Evolutionary conservation across 1,284 basidiomycete species (phyloP).

Genomic region (Trichosporon sp.): DNA sequence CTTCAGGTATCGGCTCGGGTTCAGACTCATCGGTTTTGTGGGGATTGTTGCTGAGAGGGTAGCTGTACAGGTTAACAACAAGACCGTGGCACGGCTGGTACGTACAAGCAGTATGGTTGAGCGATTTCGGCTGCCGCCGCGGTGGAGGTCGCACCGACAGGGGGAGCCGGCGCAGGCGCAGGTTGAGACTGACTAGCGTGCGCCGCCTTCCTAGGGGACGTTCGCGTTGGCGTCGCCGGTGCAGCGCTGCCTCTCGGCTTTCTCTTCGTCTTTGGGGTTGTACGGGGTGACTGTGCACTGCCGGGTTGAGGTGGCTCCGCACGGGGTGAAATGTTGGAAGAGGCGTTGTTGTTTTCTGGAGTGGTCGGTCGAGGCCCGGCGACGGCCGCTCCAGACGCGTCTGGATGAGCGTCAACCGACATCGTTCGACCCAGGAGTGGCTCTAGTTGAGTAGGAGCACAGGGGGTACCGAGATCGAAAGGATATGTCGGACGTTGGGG

Average conservation of each 20-base stretch:
- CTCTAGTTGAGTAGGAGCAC: not conserved
- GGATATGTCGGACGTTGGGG: not conserved
- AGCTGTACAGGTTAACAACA: constrained; percentile 22
- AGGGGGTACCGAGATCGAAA: not conserved
- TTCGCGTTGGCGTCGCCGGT: not conserved
- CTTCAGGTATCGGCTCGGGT: constrained; percentile 28
- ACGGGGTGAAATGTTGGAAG: not conserved
- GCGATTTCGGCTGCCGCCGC: constrained; percentile 22
- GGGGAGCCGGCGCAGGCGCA: not conserved
- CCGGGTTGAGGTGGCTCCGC: not conserved
- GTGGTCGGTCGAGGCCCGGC: constrained; percentile 6
- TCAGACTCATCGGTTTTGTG: constrained; percentile 26
- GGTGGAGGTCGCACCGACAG: constrained; percentile 8
- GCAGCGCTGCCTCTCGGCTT: not conserved
- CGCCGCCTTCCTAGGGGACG: not conserved
- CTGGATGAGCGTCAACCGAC: constrained; percentile 4
- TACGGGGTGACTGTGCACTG: not conserved
- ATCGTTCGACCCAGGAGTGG: not conserved
- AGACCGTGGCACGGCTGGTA: not conserved
- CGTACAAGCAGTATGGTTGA: constrained; percentile 31
- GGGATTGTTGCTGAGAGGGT: constrained; percentile 31
- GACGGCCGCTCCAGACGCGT: not conserved
- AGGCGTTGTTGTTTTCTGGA: constrained; percentile 8
- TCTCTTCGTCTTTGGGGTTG: not conserved
- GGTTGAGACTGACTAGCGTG: constrained; percentile 4